phyloP scores from a whole-genome alignment of 1,284 basidiomycete genomes.

The Microbotryomycetes sp. region DNA sequence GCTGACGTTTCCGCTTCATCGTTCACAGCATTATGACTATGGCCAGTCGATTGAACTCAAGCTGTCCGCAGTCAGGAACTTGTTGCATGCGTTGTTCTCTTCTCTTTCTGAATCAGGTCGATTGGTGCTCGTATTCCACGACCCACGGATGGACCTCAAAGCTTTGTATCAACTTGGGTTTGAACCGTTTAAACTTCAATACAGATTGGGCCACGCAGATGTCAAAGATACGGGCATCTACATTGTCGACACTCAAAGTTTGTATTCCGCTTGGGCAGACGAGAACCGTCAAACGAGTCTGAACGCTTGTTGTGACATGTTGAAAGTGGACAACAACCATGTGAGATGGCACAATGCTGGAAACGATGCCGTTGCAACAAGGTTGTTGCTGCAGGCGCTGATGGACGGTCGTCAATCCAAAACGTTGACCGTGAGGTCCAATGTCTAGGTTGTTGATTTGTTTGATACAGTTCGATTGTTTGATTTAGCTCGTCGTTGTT shows the following conservation, averaged over 20 bases:
- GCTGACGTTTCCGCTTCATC: not conserved
- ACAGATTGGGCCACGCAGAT: not conserved
- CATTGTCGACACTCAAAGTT: slow-evolving; percentile 21
- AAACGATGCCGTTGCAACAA: slow-evolving; percentile 14
- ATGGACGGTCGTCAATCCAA: too few species aligned
- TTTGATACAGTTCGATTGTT: too few species aligned
- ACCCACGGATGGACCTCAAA: slow-evolving; percentile 18
- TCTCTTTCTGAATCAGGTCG: slow-evolving; percentile 5
- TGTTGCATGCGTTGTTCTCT: slow-evolving; percentile 20
- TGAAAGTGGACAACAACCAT: not conserved
- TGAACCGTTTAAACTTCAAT: not conserved
- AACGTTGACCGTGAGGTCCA: too few species aligned
- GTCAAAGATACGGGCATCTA: not conserved
- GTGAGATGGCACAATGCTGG: slow-evolving; percentile 24
- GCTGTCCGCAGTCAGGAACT: not conserved
- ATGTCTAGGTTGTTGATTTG: too few species aligned
- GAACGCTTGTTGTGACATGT: slow-evolving; percentile 11
- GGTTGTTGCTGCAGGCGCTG: not conserved
- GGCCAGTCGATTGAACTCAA: slow-evolving; percentile 3
- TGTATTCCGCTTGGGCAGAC: slow-evolving; percentile 18
- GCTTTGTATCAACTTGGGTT: slow-evolving; percentile 18
- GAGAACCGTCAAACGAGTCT: slow-evolving; percentile 11
- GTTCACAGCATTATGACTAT: slow-evolving; percentile 19
- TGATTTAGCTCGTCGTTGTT: too few species aligned
- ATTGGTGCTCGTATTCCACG: slow-evolving; percentile 29